phyloP scores from a whole-genome alignment of 2,329 filamentous ascomycete species.

The Penicillium thymicola region DNA sequence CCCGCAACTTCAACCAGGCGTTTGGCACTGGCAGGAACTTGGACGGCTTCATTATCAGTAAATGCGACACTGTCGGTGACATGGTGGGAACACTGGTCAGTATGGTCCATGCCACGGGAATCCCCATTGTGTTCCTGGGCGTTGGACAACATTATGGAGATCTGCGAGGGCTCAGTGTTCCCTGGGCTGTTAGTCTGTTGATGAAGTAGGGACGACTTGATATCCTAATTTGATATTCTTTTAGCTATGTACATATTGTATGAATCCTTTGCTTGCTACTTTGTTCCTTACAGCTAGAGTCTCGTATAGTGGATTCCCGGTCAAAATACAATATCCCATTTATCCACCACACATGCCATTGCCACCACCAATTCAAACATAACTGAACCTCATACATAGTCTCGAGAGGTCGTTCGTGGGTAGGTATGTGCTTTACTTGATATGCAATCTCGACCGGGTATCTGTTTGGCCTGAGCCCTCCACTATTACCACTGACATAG shows the following conservation, averaged over 20 bases:
- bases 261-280: neutral
- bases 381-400: too few relatives aligned
- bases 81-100: constrained; percentile 96
- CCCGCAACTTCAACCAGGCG: constrained; percentile 89
- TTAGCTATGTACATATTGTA: neutral
- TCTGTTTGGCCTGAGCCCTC: neutral
- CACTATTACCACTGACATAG: neutral
- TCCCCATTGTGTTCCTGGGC: constrained; percentile 90
- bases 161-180: constrained; percentile 61
- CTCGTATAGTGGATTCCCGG: neutral
- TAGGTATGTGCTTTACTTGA: neutral
- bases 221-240: neutral
- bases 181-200: constrained; percentile 59
- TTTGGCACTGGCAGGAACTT: constrained; percentile 78
- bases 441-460: neutral
- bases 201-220: constrained; percentile 47
- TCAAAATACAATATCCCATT: neutral
- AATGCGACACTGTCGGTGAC: constrained; percentile 98
- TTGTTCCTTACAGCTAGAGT: neutral
- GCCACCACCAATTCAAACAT: neutral
- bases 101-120: constrained; percentile 94
- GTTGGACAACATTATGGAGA: constrained; percentile 67
- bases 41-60: constrained; percentile 97
- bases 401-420: too few relatives aligned
- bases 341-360: neutral